phyloP scores from a whole-genome alignment of 768 basidiomycete genomes.

The Lentinula detonsa region DNA sequence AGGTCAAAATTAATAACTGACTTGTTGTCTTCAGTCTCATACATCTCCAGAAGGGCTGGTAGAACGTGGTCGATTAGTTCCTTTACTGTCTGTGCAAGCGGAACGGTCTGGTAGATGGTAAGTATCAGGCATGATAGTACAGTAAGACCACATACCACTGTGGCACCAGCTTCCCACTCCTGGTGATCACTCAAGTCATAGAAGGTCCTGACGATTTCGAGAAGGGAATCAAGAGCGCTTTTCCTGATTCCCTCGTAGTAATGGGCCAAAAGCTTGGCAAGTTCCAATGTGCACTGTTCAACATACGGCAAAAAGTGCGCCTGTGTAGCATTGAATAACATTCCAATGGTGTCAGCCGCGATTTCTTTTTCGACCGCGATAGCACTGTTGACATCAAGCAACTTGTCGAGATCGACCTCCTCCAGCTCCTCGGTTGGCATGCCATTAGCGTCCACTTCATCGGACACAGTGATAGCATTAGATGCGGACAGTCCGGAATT shows the following conservation, averaged over 20 bases:
- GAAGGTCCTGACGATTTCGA: conserved; percentile 87
- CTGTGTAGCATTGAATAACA: conserved; percentile 78
- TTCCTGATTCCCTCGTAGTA: conserved; percentile 99
- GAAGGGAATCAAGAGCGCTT: conserved; percentile 79
- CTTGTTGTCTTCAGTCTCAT: conserved; percentile 96
- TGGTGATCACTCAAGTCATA: conserved; percentile 80
- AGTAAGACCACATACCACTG: conserved; percentile 37
- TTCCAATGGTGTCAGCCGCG: conserved; percentile 92
- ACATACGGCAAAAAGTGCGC: conserved; percentile 87
- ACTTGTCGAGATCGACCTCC: conserved; percentile 78
- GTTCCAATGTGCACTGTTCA: conserved; percentile 73
- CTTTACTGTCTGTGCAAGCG: conserved; percentile 63
- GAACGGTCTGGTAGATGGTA: conserved; percentile 26
- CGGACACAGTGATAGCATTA: conserved; percentile 61
- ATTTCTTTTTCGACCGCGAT: conserved; percentile 99
- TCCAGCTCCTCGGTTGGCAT: conserved; percentile 61
- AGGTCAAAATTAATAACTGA: conserved; percentile 37
- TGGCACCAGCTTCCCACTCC: conserved; percentile 77
- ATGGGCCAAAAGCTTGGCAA: conserved; percentile 76
- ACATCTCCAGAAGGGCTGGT: conserved; percentile 77
- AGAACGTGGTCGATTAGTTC: conserved; percentile 76
- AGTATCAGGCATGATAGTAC: conserved; percentile 2
- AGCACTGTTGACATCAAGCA: conserved; percentile 90
- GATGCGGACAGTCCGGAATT: conserved; percentile 70
- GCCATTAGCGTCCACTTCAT: conserved; percentile 44